These are phyloP conservation scores for Dactylis glomerata DNA, from an alignment of 176 grass and related monocot species.

Conservation along the genomic window DNA sequence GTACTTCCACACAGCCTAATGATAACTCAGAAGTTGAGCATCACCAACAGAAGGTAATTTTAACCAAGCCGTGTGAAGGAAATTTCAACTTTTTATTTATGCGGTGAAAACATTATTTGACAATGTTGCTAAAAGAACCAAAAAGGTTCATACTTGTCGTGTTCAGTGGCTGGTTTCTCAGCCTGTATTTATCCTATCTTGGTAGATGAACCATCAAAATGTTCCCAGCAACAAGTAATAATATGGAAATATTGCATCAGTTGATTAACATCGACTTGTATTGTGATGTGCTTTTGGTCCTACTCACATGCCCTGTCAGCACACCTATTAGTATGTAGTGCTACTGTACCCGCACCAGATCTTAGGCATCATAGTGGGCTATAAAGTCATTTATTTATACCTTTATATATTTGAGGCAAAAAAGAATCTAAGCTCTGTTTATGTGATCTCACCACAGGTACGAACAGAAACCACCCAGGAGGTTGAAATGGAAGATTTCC, in stretches of 20 bases:
- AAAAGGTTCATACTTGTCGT: constrained; percentile 4
- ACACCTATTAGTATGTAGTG: neutral
- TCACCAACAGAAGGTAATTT: constrained; percentile 44
- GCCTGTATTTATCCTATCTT: neutral
- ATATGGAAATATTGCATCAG: neutral
- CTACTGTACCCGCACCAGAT: constrained; percentile 5
- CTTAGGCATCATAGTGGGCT: constrained; percentile 26
- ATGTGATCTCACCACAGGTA: constrained; percentile 37
- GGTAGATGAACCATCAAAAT: neutral
- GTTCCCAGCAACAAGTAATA: neutral
- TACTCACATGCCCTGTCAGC: constrained; percentile 24
- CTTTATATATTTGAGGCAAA: neutral
- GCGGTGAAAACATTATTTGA: neutral
- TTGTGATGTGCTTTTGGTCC: constrained; percentile 33
- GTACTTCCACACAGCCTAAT: constrained; percentile 36
- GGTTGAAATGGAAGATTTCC: constrained; percentile 39
- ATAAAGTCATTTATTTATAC: constrained; percentile 8
- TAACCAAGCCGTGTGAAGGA: neutral
- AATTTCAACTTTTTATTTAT: constrained; percentile 13
- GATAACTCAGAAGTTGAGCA: constrained; percentile 19
- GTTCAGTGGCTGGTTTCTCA: constrained; percentile 6
- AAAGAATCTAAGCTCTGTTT: neutral
- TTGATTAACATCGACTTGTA: constrained; percentile 18
- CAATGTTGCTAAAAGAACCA: constrained; percentile 1
- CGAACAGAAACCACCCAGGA: constrained; percentile 33